These are phyloP conservation scores for Dalechampia spathulata DNA, from an alignment of 441 rosid species.

Conservation along the genomic window DNA sequence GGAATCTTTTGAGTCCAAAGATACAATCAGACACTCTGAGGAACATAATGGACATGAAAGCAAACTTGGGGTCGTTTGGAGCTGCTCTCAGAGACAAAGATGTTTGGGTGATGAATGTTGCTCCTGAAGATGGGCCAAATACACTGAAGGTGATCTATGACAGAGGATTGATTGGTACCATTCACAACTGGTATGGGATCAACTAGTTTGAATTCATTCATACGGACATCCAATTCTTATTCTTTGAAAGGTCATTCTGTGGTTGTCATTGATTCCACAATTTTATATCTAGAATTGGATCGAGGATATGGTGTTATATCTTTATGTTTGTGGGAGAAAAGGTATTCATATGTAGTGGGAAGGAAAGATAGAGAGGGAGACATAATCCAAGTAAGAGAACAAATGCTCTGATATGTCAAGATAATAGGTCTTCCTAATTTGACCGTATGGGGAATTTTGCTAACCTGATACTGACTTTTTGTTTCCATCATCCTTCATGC, in stretches of 20 bases:
- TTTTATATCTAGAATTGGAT: background rate
- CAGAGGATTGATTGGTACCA: constrained; percentile 81
- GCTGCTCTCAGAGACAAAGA: constrained; percentile 81
- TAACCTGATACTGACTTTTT: no score
- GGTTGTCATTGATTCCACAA: background rate
- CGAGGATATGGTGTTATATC: background rate
- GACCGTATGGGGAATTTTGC: no score
- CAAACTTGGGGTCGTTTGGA: constrained; percentile 87
- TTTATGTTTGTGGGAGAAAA: background rate
- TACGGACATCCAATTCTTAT: background rate
- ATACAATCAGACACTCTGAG: constrained; percentile 57
- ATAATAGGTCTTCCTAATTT: no score
- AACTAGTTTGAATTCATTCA: constrained; percentile 1
- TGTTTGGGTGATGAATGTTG: constrained; percentile 97
- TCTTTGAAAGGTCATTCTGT: background rate
- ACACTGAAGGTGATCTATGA: constrained; percentile 84
- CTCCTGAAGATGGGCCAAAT: constrained; percentile 82
- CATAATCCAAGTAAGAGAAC: background rate
- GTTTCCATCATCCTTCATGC: no score
- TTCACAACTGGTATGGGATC: constrained; percentile 69
- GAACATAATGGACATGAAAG: constrained; percentile 98
- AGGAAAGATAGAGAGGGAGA: background rate
- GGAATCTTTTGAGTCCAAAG: constrained; percentile 76
- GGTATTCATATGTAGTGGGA: background rate
- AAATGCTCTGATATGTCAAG: no score